Conservation (phyloP, 805 yeast species). For the Saccharomycopsis sp. region DNA sequence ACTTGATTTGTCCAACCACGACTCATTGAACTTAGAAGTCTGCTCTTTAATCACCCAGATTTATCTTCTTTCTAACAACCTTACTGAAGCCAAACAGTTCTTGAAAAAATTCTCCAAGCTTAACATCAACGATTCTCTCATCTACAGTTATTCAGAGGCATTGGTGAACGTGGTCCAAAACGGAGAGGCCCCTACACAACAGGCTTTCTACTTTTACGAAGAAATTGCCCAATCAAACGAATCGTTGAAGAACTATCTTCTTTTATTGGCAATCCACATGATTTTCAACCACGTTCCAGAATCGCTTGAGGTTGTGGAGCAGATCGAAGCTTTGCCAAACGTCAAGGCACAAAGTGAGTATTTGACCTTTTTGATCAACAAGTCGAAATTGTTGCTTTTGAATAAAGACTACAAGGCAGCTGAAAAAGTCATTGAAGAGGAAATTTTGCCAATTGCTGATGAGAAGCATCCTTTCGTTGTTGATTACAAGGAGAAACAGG, state of each 20-base stretch:
- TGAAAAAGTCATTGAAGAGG: constrained; percentile 38
- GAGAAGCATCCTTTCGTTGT: constrained; percentile 42
- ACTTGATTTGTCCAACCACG: constrained; percentile 9
- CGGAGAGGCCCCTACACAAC: constrained; percentile 33
- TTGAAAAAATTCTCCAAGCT: constrained; percentile 21
- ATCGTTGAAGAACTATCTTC: constrained; percentile 45
- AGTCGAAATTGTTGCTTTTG: constrained; percentile 56
- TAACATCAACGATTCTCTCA: constrained; percentile 57
- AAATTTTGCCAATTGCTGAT: constrained; percentile 42
- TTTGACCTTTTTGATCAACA: constrained; percentile 49
- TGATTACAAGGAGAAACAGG: constrained; percentile 56
- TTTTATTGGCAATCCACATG: constrained; percentile 67
- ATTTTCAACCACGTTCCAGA: constrained; percentile 79
- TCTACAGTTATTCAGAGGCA: constrained; percentile 73
- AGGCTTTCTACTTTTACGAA: constrained; percentile 63
- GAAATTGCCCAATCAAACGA: constrained; percentile 59
- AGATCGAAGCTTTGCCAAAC: constrained; percentile 35
- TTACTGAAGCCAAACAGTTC: constrained; percentile 12
- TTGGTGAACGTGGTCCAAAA: constrained; percentile 47
- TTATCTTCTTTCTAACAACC: constrained; percentile 12
- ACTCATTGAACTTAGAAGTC: constrained; percentile 19
- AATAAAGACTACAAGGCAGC: constrained; percentile 41
- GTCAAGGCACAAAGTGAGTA: constrained; percentile 33
- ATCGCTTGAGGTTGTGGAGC: constrained; percentile 57
- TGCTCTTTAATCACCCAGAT: constrained; percentile 16